A percentile compares a stretch with the other conserved stretches of the same genome.
Conservation (phyloP, 208 protist genomes). For the Porcisia hertigi region DNA sequence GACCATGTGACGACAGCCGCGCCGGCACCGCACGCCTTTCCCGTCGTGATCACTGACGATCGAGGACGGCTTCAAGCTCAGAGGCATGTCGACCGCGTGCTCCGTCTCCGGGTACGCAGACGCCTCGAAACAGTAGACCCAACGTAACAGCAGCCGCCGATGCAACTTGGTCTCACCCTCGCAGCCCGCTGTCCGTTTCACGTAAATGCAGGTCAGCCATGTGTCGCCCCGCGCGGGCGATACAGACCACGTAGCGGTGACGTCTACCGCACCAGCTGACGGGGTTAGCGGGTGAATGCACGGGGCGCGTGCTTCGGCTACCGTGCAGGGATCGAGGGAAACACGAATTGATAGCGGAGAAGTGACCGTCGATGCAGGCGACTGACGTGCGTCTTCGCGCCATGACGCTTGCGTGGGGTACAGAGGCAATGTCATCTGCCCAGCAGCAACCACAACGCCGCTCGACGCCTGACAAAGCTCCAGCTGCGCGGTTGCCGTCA, state of each 20-base stretch:
- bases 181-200: not conserved
- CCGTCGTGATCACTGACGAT: not conserved
- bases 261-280: not conserved
- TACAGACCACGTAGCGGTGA: slow-evolving; percentile 22
- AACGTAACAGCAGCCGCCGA: slow-evolving; percentile 24
- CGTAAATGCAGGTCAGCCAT: slow-evolving; percentile 16
- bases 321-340: not conserved
- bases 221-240: slow-evolving; percentile 19
- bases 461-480: slow-evolving; percentile 1
- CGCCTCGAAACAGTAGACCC: slow-evolving; percentile 28
- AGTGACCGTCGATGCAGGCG: not conserved
- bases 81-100: slow-evolving; percentile 22
- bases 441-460: not conserved
- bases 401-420: not conserved
- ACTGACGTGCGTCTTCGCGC: not conserved
- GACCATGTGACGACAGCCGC: not conserved
- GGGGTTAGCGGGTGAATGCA: not conserved
- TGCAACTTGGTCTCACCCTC: not conserved
- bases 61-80: slow-evolving; percentile 14
- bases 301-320: not conserved
- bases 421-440: slow-evolving; percentile 1
- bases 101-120: slow-evolving; percentile 20
- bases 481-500: not conserved
- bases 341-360: slow-evolving; percentile 5
- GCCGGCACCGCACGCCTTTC: not conserved